Conservation (phyloP, 371 early-diverging fungal genomes). For the Saksenaea vasiformis region DNA sequence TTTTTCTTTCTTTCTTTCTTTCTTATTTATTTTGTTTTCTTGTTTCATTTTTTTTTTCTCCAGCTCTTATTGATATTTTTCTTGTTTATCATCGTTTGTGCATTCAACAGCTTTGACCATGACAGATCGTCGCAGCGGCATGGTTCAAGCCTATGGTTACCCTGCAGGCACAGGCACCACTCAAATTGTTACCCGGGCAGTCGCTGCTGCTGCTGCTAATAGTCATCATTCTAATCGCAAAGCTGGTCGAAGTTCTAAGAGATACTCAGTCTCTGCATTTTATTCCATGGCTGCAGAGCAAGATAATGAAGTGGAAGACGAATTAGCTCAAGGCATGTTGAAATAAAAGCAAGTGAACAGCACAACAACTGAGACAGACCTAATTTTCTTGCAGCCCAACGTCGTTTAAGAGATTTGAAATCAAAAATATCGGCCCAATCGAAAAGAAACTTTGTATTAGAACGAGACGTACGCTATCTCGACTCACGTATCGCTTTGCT, state of each 20-base stretch:
- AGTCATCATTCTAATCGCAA: constrained; percentile 36
- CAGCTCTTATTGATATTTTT: too few species aligned
- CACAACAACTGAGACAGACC: background rate
- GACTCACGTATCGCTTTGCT: constrained; percentile 92
- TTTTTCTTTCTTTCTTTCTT: background rate
- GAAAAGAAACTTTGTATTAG: constrained; percentile 93
- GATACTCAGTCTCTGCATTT: constrained; percentile 89
- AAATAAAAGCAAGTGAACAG: background rate
- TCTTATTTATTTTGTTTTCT: background rate
- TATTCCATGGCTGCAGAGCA: constrained; percentile 96
- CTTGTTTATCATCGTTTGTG: background rate
- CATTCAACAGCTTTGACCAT: constrained; percentile 12
- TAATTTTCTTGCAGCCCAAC: constrained; percentile 65
- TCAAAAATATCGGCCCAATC: constrained; percentile 89
- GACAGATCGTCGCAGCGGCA: constrained; percentile 41
- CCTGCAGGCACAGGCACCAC: constrained; percentile 24
- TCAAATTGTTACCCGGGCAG: constrained; percentile 43
- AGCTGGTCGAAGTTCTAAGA: constrained; percentile 49
- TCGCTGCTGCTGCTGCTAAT: constrained; percentile 51
- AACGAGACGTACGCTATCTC: constrained; percentile 91
- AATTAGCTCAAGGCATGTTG: constrained; percentile 68
- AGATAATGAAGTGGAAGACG: constrained; percentile 94
- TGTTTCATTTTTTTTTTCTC: background rate
- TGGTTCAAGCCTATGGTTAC: constrained; percentile 53
- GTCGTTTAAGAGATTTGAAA: constrained; percentile 84